phyloP scores from a whole-genome alignment of 805 yeast genomes.

The Saturnispora hagleri region DNA sequence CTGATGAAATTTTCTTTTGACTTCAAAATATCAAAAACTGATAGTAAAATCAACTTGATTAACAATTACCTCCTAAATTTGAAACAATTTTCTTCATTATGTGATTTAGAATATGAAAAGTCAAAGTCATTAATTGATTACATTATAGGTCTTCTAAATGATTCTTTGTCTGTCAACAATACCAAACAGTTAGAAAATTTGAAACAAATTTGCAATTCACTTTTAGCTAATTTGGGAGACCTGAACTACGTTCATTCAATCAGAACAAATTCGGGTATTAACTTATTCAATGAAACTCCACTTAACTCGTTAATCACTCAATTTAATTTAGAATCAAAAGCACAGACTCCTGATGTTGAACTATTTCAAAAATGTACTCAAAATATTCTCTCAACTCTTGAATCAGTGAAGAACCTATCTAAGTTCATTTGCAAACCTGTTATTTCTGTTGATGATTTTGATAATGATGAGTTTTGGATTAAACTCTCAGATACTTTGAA shows the following conservation, averaged over 20 bases:
- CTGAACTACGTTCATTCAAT: constrained; percentile 9
- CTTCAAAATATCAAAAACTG: not conserved
- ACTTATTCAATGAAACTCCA: constrained; percentile 15
- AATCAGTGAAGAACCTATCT: constrained; percentile 16
- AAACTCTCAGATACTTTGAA: constrained; percentile 9
- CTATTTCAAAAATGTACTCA: constrained; percentile 11
- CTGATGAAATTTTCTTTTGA: not conserved
- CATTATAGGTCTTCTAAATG: constrained; percentile 16
- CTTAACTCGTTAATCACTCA: constrained; percentile 11
- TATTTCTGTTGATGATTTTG: constrained; percentile 29
- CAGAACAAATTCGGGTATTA: constrained; percentile 17
- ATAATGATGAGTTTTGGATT: constrained; percentile 27
- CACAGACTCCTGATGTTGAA: constrained; percentile 1
- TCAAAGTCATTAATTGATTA: constrained; percentile 11
- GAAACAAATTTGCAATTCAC: constrained; percentile 14
- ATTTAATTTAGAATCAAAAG: not conserved
- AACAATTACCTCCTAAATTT: constrained; percentile 16
- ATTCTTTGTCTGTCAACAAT: constrained; percentile 11
- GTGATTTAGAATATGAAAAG: constrained; percentile 12
- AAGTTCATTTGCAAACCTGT: constrained; percentile 21
- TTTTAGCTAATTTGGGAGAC: constrained; percentile 13
- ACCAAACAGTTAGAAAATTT: constrained; percentile 13
- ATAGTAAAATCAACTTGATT: not conserved
- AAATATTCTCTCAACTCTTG: constrained; percentile 15
- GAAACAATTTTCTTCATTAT: constrained; percentile 26